Conservation (phyloP, 805 yeast species). For the Lachancea lanzarotensis region DNA sequence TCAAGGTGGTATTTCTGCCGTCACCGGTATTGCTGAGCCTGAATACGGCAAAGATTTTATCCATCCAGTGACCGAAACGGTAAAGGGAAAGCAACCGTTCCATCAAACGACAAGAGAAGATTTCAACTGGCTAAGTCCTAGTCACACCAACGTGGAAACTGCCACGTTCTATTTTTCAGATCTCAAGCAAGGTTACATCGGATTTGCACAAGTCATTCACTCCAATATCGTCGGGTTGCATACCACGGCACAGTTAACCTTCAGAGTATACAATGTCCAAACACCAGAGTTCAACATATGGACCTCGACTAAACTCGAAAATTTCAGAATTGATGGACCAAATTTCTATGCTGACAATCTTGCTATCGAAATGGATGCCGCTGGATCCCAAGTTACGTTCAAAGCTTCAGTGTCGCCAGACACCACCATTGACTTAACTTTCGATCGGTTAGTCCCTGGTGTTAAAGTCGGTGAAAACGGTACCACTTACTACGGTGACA, state of each 20-base stretch:
- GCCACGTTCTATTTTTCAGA: slow-evolving; percentile 83
- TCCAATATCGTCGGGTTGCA: slow-evolving; percentile 85
- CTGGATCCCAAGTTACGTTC: slow-evolving; percentile 45
- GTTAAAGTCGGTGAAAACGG: slow-evolving; percentile 90
- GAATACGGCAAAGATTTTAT: slow-evolving; percentile 92
- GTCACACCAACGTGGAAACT: slow-evolving; percentile 88
- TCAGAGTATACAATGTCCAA: slow-evolving; percentile 52
- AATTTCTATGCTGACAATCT: slow-evolving; percentile 75
- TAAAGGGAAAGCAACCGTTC: slow-evolving; percentile 51
- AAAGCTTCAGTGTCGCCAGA: slow-evolving; percentile 62
- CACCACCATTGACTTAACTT: slow-evolving; percentile 60
- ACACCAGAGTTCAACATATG: slow-evolving; percentile 42
- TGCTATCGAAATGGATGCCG: slow-evolving; percentile 53
- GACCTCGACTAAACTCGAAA: slow-evolving; percentile 87
- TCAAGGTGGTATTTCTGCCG: slow-evolving; percentile 82
- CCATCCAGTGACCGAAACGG: slow-evolving; percentile 66
- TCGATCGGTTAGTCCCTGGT: slow-evolving; percentile 63
- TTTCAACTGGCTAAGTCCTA: slow-evolving; percentile 67
- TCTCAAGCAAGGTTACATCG: slow-evolving; percentile 54
- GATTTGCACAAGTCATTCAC: slow-evolving; percentile 92
- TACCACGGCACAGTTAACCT: slow-evolving; percentile 90
- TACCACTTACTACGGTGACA: slow-evolving; percentile 78
- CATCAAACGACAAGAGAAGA: slow-evolving; percentile 59
- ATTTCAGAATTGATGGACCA: slow-evolving; percentile 65
- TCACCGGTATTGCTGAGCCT: slow-evolving; percentile 96